phyloP scores from a whole-genome alignment of 495 filamentous ascomycete species.

The Cryomyces minteri region DNA sequence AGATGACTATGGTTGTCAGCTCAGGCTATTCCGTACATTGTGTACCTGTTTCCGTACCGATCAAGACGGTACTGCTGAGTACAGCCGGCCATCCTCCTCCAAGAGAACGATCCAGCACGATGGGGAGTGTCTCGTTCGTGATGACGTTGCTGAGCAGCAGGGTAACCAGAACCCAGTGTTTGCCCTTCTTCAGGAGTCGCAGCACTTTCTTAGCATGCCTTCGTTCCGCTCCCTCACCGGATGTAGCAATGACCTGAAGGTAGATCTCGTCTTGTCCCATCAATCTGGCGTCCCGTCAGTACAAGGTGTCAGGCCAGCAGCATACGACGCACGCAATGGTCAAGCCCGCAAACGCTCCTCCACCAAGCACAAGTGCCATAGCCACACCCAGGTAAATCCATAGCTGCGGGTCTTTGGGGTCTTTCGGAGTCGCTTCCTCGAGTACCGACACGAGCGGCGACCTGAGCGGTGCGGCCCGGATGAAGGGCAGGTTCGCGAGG shows the following conservation, averaged over 20 bases:
- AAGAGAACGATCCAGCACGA: conserved; percentile 82
- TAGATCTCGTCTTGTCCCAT: conserved; percentile 94
- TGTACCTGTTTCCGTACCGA: conserved; percentile 46
- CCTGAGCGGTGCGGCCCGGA: neutral
- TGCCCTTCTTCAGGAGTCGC: conserved; percentile 64
- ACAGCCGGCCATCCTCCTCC: conserved; percentile 93
- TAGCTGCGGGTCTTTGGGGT: conserved; percentile 34
- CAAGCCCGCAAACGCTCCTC: conserved; percentile 89
- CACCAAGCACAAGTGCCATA: conserved; percentile 58
- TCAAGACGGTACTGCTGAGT: conserved; percentile 75
- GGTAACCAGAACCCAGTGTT: conserved; percentile 98
- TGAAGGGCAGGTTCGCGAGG: neutral
- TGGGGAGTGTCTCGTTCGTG: conserved; percentile 92
- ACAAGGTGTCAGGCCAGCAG: neutral
- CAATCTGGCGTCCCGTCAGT: conserved; percentile 21
- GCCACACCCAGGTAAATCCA: conserved; percentile 57
- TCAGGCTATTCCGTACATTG: too few species aligned
- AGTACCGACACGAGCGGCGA: neutral
- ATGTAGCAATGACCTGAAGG: conserved; percentile 76
- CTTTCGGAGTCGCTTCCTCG: conserved; percentile 20
- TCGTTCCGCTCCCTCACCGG: conserved; percentile 63
- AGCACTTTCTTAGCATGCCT: conserved; percentile 71
- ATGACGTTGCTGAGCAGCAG: conserved; percentile 91
- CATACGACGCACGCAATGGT: conserved; percentile 52
- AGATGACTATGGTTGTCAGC: conserved; percentile 94